Conservation (phyloP, 345 rosid genomes). For the Anastatica hierochuntica region DNA sequence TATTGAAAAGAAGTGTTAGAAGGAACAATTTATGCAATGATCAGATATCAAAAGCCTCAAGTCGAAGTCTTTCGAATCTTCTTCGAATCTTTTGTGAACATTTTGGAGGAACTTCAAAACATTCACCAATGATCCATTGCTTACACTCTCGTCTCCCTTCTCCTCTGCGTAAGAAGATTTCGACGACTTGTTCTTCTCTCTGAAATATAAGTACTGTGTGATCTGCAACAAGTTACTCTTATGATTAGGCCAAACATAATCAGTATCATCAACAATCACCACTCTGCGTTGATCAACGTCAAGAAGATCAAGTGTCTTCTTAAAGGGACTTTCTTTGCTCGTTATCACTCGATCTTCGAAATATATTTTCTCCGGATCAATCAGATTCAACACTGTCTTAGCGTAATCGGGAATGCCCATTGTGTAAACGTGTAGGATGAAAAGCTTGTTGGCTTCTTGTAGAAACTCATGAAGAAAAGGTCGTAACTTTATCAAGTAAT, state of each 20-base stretch:
- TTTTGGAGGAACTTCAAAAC: background rate
- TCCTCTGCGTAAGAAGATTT: slow-evolving; percentile 14
- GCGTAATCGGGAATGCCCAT: background rate
- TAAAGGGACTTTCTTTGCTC: background rate
- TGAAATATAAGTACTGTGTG: background rate
- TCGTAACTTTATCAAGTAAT: slow-evolving; percentile 1
- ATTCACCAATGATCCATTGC: background rate
- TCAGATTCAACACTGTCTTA: background rate
- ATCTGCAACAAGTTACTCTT: slow-evolving; percentile 9
- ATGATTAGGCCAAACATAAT: slow-evolving; percentile 2
- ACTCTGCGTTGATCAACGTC: slow-evolving; percentile 3
- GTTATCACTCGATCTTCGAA: slow-evolving; percentile 9
- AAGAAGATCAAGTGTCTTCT: slow-evolving; percentile 2
- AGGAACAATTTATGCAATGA: background rate
- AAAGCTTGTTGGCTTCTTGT: slow-evolving; percentile 9
- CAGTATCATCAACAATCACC: slow-evolving; percentile 9
- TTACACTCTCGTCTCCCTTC: slow-evolving; percentile 7
- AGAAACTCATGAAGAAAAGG: slow-evolving; percentile 2
- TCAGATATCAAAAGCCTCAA: background rate
- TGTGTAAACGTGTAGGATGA: slow-evolving; percentile 14
- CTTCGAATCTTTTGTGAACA: background rate
- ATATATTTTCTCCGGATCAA: slow-evolving; percentile 1
- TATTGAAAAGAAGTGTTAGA: background rate
- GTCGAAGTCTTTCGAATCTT: background rate
- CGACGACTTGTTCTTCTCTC: background rate